Percentiles rank a stretch among this genome's conserved stretches.
Evolutionary conservation across 2,329 filamentous ascomycete species (phyloP).

Genomic region (Penicillium frequentans): DNA sequence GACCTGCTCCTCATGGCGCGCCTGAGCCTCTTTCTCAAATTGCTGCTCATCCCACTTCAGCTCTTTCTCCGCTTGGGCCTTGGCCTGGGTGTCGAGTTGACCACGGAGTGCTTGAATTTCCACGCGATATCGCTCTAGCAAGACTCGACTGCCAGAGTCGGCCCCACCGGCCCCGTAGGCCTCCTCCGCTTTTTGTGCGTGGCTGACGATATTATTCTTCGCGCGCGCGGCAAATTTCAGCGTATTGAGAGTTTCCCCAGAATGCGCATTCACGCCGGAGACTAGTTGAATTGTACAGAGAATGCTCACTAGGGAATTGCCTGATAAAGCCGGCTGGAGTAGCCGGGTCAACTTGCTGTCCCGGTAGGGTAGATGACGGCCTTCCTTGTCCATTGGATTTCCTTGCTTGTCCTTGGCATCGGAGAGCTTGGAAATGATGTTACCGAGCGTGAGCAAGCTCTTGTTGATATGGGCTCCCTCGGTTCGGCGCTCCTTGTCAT

Average conservation of each 20-base stretch:
- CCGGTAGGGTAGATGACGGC: conserved; percentile 90
- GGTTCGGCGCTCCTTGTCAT: conserved; percentile 87
- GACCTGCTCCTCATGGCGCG: conserved; percentile 94
- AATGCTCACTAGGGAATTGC: conserved; percentile 93
- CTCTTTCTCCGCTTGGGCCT: conserved; percentile 62
- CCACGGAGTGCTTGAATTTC: conserved; percentile 81
- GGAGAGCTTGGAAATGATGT: conserved; percentile 90
- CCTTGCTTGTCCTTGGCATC: conserved; percentile 81
- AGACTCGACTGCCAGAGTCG: conserved; percentile 80
- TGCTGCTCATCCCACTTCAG: conserved; percentile 69
- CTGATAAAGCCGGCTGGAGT: conserved; percentile 87
- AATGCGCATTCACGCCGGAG: conserved; percentile 71
- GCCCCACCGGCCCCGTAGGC: conserved; percentile 72
- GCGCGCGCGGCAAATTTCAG: conserved; percentile 94
- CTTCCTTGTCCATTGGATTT: conserved; percentile 73
- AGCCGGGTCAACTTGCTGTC: conserved; percentile 96
- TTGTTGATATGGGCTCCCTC: conserved; percentile 99
- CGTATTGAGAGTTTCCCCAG: conserved; percentile 88
- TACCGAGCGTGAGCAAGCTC: conserved; percentile 89
- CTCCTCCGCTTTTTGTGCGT: conserved; percentile 93
- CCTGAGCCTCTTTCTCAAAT: conserved; percentile 75
- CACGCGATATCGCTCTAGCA: conserved; percentile 89
- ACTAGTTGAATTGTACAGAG: conserved; percentile 92
- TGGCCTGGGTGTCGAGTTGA: conserved; percentile 82
- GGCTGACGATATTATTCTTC: conserved; percentile 96